Percentiles rank a stretch among this genome's conserved stretches.
These are phyloP conservation scores for Phytopythium mirpurense DNA, from an alignment of 352 stramenopile genomes.

Conservation along the genomic window DNA sequence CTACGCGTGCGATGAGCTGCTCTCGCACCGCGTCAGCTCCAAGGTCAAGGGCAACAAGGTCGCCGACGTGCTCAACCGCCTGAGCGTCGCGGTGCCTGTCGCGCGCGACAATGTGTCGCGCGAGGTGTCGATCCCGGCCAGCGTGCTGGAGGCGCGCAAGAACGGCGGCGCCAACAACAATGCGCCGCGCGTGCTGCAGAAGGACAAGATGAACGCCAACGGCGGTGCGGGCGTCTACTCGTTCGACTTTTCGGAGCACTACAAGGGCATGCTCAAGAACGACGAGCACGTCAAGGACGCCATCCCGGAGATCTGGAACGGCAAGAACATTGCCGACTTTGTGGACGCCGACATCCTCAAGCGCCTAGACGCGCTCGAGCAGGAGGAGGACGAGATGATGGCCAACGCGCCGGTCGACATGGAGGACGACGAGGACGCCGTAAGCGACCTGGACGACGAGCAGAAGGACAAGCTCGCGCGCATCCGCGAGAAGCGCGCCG, in stretches of 20 bases:
- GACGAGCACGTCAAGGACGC: conserved; percentile 96
- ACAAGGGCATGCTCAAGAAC: conserved; percentile 93
- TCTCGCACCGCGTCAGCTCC: conserved; percentile 92
- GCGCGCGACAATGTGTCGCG: conserved; percentile 90
- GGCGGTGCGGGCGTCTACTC: conserved; percentile 97
- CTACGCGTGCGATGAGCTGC: conserved; percentile 94
- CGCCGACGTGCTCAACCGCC: conserved; percentile 93
- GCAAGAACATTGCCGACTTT: conserved; percentile 99
- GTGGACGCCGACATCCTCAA: conserved; percentile 98
- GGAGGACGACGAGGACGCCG: conserved; percentile 76
- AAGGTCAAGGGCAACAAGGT: conserved; percentile 96
- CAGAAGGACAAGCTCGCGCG: conserved; percentile 89
- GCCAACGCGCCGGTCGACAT: conserved; percentile 88
- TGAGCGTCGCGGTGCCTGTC: conserved; percentile 94
- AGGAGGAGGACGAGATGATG: conserved; percentile 96
- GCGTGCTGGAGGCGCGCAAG: conserved; percentile 83
- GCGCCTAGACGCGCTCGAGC: conserved; percentile 93
- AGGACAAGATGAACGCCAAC: conserved; percentile 92
- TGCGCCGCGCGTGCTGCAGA: conserved; percentile 51
- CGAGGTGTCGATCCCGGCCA: conserved; percentile 92
- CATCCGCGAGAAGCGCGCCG: conserved; percentile 83
- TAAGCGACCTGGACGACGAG: conserved; percentile 94
- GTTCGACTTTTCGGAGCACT: conserved; percentile 97
- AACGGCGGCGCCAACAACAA: conserved; percentile 26
- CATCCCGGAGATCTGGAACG: conserved; percentile 99